phyloP scores from a whole-genome alignment of 805 yeast genomes.

The Candida sakaeoensis region DNA sequence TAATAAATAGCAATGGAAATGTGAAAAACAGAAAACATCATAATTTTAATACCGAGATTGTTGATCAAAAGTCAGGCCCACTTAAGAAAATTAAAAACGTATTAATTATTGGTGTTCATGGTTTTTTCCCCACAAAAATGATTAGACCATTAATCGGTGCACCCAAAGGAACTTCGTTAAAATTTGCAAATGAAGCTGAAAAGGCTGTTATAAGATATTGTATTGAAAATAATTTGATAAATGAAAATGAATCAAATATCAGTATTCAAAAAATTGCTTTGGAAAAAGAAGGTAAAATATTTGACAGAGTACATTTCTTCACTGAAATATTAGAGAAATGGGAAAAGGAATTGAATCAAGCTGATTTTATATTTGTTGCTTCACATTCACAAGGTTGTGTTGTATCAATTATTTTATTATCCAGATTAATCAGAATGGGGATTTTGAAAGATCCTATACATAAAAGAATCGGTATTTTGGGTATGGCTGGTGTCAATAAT shows the following conservation, averaged over 20 bases:
- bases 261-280: conserved; percentile 86
- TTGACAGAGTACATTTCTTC: conserved; percentile 80
- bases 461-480: conserved; percentile 65
- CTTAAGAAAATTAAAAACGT: conserved; percentile 49
- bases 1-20: conserved; percentile 24
- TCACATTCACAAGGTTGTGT: conserved; percentile 97
- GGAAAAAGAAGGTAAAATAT: conserved; percentile 89
- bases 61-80: conserved; percentile 26
- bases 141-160: conserved; percentile 86
- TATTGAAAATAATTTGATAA: conserved; percentile 40
- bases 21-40: conserved; percentile 12
- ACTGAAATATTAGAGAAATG: conserved; percentile 68
- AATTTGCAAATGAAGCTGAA: conserved; percentile 90
- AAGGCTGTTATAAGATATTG: conserved; percentile 62
- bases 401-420: conserved; percentile 76
- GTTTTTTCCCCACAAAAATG: conserved; percentile 88
- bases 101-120: conserved; percentile 90
- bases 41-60: conserved; percentile 14
- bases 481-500: conserved; percentile 94
- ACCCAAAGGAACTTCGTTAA: conserved; percentile 93
- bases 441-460: conserved; percentile 34
- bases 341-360: conserved; percentile 52
- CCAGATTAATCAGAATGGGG: conserved; percentile 62
- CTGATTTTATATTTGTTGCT: conserved; percentile 88
- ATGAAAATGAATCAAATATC: conserved; percentile 27